phyloP scores from a whole-genome alignment of 1,284 basidiomycete species.

The Gymnopus androsaceus region DNA sequence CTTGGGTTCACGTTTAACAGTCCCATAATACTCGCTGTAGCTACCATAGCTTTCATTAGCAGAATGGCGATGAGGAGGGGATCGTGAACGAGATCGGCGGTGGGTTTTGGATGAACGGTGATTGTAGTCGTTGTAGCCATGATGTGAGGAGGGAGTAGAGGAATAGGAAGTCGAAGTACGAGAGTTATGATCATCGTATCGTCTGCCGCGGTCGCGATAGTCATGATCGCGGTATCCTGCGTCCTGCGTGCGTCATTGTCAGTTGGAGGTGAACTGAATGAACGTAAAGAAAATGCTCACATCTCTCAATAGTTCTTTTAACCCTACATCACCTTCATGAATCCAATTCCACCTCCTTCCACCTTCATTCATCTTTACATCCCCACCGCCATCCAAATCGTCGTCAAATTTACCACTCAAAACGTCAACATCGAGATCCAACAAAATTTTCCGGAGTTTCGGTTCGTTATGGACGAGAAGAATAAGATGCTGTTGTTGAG shows the following conservation, averaged over 20 bases:
- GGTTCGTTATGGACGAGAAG: slow-evolving; percentile 2
- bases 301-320: background rate
- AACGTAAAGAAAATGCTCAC: background rate
- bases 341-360: background rate
- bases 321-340: background rate
- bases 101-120: background rate
- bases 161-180: background rate
- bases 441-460: background rate
- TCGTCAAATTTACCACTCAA: background rate
- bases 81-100: background rate
- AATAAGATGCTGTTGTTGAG: background rate
- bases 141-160: background rate
- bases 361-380: background rate
- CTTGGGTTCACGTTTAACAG: background rate
- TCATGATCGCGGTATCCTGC: background rate
- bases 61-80: background rate
- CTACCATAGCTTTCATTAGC: background rate
- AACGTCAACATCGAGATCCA: background rate
- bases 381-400: background rate
- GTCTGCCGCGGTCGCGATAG: background rate
- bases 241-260: background rate
- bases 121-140: background rate
- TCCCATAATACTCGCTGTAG: background rate
- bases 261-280: background rate
- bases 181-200: background rate